phyloP scores from a whole-genome alignment of 805 yeast genomes.

The Yarrowia hollandica region DNA sequence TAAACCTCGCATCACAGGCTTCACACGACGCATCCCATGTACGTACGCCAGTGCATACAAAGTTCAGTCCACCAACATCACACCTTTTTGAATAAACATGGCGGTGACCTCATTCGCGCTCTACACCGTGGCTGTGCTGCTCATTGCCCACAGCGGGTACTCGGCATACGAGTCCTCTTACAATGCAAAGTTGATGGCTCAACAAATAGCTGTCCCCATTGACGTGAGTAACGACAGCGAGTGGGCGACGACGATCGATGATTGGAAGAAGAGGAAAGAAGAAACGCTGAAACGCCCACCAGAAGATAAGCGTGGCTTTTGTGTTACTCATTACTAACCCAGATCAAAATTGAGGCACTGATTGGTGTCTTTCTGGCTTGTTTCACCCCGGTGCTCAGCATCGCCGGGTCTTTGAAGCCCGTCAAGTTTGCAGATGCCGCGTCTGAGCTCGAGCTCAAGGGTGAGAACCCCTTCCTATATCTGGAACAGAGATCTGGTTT shows the following conservation, averaged over 20 bases:
- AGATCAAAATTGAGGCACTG: conserved; percentile 52
- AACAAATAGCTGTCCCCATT: conserved; percentile 7
- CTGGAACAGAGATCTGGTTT: conserved; percentile 9
- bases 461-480: conserved; percentile 39
- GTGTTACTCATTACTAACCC: conserved; percentile 8
- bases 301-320: no score
- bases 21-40: background rate
- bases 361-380: conserved; percentile 50
- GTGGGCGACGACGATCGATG: background rate
- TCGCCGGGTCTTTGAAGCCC: conserved; percentile 46
- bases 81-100: background rate
- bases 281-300: no score
- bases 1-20: no score
- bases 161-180: conserved; percentile 38
- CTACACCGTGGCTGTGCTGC: conserved; percentile 31
- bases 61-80: conserved; percentile 17
- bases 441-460: conserved; percentile 49
- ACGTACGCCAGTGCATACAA: background rate
- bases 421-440: conserved; percentile 53
- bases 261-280: no score
- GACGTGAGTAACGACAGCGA: conserved; percentile 2
- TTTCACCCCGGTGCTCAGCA: conserved; percentile 41
- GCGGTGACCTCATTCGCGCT: conserved; percentile 24
- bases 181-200: conserved; percentile 26
- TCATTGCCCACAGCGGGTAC: conserved; percentile 36